Base-by-base conservation (phyloP, 1,139 yeast genomes). In the Debaryomyces psychrophilus region DNA sequence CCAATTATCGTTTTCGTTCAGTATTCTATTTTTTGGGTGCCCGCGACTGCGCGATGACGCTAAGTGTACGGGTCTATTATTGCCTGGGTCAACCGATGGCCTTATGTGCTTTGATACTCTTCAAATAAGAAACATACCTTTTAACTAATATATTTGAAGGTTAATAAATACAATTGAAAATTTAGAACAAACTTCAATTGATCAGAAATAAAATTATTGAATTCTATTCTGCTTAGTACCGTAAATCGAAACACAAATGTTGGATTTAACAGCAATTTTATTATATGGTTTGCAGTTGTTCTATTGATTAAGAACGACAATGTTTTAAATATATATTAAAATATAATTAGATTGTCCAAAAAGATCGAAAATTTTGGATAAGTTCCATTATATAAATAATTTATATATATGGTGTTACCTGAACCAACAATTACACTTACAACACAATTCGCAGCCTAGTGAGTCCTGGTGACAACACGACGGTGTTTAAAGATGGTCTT, bases 361-460 rank as follows among this genome's bases (percentile, higher is more conserved):
- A 18, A 15, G 28, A 12, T 11, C 33, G 9, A 38, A 38, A 38
- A 37, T 11, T 27, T 17, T 18, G 41, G 41, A 38, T 18, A 18
- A 11, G 12, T 26, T 38, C 34, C 31, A 17, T 29, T 38, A 38
- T 38, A 38, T 38, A 38, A 28, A 28, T 27, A 28, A 28, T 38
- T 37, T 37, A n/a, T 15, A 29, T 29, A 22, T 35, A 35, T 7
- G 34, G 12, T 29, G 26, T 29, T 9, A 12, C 9, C n/a, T n/a
- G 41, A 38, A 17, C 41, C 41, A 38, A 38, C 41, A 38, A 26
- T 17, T 38, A 20, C 15, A 18, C n/a, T 6, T 33, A 18, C 17
- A 38, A 28, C 22, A 28, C 34, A 20, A 38, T 38, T 28, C 41
- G 33, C 41, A 38, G 41, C 41, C 31, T 26, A 27, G 41, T 27